These are phyloP conservation scores for Podospora comata DNA, from an alignment of 495 filamentous ascomycete genomes.

Conservation along the genomic window DNA sequence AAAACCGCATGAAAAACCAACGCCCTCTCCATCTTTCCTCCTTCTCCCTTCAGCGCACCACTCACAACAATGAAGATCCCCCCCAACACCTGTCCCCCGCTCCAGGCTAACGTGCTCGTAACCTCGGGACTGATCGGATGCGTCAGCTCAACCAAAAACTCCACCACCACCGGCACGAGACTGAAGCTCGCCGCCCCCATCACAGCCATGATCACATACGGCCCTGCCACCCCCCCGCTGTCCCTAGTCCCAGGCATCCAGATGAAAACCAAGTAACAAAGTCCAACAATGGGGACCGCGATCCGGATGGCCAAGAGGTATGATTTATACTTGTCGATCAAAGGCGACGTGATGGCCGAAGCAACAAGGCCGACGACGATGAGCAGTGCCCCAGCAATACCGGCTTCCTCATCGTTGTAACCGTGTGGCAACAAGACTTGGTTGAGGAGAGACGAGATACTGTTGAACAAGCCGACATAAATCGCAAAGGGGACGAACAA, in stretches of 20 bases:
- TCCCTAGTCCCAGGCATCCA: conserved; percentile 70
- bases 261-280: conserved; percentile 71
- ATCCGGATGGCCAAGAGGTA: conserved; percentile 73
- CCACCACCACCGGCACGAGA: conserved; percentile 78
- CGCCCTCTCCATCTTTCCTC: conserved; percentile 62
- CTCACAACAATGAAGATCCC: conserved; percentile 79
- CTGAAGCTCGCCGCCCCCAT: conserved; percentile 79
- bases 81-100: conserved; percentile 73
- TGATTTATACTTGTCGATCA: conserved; percentile 79
- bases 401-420: conserved; percentile 76
- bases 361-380: conserved; percentile 82
- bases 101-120: conserved; percentile 78
- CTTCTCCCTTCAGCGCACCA: conserved; percentile 68
- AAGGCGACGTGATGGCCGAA: conserved; percentile 70
- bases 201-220: conserved; percentile 67
- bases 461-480: conserved; percentile 93
- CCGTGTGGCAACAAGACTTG: conserved; percentile 83
- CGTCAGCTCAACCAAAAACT: conserved; percentile 82
- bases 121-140: conserved; percentile 87
- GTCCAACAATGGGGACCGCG: conserved; percentile 70
- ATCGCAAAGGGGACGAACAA: conserved; percentile 71
- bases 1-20: conserved; percentile 77
- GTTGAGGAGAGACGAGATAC: conserved; percentile 81
- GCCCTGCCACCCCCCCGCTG: conserved; percentile 53
- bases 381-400: conserved; percentile 84